A percentile compares a stretch with the other conserved stretches of the same genome.
phyloP scores from a whole-genome alignment of 2,329 filamentous ascomycete species.

The Claviceps sp. region DNA sequence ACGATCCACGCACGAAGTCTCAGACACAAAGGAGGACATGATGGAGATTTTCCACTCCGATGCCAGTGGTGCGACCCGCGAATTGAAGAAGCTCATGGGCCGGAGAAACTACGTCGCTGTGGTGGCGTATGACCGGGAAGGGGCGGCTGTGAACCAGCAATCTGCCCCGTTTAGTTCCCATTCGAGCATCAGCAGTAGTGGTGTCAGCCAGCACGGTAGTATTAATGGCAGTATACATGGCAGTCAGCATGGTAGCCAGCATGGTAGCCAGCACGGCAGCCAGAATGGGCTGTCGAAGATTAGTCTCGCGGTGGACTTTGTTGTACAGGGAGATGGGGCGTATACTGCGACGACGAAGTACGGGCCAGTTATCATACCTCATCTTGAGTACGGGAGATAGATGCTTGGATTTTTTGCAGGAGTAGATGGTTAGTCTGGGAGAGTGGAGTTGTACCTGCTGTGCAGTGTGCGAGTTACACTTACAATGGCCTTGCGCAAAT shows the following conservation, averaged over 20 bases:
- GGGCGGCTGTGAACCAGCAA: slow-evolving; percentile 29
- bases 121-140: slow-evolving; percentile 86
- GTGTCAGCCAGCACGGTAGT: slow-evolving; percentile 1
- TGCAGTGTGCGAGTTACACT: no score
- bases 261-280: not conserved
- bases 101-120: slow-evolving; percentile 85
- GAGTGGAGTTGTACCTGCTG: no score
- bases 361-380: slow-evolving; percentile 88
- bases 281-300: slow-evolving; percentile 47
- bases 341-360: slow-evolving; percentile 84
- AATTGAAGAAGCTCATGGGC: slow-evolving; percentile 86
- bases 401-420: not conserved
- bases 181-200: slow-evolving; percentile 9
- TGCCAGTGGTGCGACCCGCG: slow-evolving; percentile 67
- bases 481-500: no score
- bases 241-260: not conserved
- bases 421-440: no score
- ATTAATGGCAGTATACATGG: slow-evolving; percentile 27
- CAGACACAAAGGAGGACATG: slow-evolving; percentile 98
- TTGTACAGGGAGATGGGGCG: slow-evolving; percentile 82
- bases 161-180: no score
- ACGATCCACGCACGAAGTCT: slow-evolving; percentile 56
- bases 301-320: slow-evolving; percentile 87
- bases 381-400: slow-evolving; percentile 54
- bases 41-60: slow-evolving; percentile 99